phyloP scores from a whole-genome alignment of 2,329 filamentous ascomycete genomes.

The Aspergillus pseudoviridinutans region DNA sequence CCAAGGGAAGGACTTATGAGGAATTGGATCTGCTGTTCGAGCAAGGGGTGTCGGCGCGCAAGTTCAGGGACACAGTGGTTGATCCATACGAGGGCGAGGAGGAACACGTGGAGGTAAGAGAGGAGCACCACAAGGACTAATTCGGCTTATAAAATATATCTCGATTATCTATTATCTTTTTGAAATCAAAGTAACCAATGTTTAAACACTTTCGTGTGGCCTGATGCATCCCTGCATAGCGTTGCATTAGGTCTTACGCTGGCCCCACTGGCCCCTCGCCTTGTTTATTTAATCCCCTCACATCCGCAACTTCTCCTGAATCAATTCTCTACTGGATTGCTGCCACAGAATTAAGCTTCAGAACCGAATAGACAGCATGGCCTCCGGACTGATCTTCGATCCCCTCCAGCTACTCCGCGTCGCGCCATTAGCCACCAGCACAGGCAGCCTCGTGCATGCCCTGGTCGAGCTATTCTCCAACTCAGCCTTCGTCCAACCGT shows the following conservation, averaged over 20 bases:
- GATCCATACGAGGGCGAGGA: slow-evolving; percentile 21
- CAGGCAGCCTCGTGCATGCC: slow-evolving; percentile 13
- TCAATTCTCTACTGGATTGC: too few species aligned
- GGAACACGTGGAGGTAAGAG: slow-evolving; percentile 1
- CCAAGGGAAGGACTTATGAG: slow-evolving; percentile 39
- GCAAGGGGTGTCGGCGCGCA: slow-evolving; percentile 33
- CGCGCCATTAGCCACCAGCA: slow-evolving; percentile 15
- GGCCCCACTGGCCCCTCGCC: neutral
- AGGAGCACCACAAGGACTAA: neutral
- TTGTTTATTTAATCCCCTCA: neutral
- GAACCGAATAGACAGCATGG: slow-evolving; percentile 1
- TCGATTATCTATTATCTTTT: too few species aligned
- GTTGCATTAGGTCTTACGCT: neutral
- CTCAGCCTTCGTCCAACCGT: slow-evolving; percentile 8
- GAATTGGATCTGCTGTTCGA: slow-evolving; percentile 45
- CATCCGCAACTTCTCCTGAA: neutral
- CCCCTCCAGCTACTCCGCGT: slow-evolving; percentile 12
- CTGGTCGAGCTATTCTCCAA: slow-evolving; percentile 9
- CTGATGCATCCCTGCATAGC: neutral
- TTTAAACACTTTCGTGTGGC: neutral
- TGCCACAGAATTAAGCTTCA: too few species aligned
- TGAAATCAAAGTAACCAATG: neutral
- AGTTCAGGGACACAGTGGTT: slow-evolving; percentile 34
- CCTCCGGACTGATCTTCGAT: slow-evolving; percentile 16
- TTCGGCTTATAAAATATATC: neutral